Conservation (phyloP, 1,284 basidiomycete species). For the Ceratobasidium sp. region DNA sequence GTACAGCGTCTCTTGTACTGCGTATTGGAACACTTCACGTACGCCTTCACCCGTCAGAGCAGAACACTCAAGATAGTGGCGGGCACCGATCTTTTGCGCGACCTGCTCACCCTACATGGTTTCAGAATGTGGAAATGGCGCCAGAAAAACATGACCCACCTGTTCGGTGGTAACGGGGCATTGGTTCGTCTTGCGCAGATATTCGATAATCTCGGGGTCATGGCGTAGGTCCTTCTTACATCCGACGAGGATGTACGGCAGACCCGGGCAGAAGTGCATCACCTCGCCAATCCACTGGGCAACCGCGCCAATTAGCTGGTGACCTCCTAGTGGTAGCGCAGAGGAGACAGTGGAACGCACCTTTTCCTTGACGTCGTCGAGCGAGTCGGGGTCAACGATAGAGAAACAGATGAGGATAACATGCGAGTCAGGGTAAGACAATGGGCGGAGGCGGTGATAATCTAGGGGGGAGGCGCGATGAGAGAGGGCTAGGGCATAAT, state of each 20-base stretch:
- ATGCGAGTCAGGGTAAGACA: conserved; percentile 91
- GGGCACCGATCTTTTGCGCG: conserved; percentile 88
- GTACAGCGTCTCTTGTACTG: conserved; percentile 82
- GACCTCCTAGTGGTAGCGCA: background rate
- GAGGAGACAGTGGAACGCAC: conserved; percentile 58
- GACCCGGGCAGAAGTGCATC: conserved; percentile 87
- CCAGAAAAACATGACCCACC: conserved; percentile 58
- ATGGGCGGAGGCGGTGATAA: conserved; percentile 89
- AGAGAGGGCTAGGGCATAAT: conserved; percentile 35
- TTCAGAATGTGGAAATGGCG: background rate
- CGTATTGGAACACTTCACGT: conserved; percentile 91
- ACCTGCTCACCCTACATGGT: conserved; percentile 78
- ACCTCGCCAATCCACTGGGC: conserved; percentile 92
- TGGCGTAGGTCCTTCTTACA: conserved; percentile 92
- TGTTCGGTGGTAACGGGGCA: conserved; percentile 81
- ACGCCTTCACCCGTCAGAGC: conserved; percentile 91
- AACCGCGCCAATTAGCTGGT: background rate
- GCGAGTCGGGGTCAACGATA: conserved; percentile 89
- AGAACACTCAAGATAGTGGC: conserved; percentile 94
- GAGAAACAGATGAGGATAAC: conserved; percentile 95
- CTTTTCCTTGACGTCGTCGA: conserved; percentile 97
- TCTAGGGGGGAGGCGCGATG: conserved; percentile 54
- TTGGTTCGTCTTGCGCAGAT: conserved; percentile 83
- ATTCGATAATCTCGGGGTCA: conserved; percentile 81
- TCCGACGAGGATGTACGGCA: conserved; percentile 90